Evolutionary conservation across 305 asterid species (phyloP), one percentile per base, ranked within the genome.

Genomic region (Striga hermonthica): DNA sequence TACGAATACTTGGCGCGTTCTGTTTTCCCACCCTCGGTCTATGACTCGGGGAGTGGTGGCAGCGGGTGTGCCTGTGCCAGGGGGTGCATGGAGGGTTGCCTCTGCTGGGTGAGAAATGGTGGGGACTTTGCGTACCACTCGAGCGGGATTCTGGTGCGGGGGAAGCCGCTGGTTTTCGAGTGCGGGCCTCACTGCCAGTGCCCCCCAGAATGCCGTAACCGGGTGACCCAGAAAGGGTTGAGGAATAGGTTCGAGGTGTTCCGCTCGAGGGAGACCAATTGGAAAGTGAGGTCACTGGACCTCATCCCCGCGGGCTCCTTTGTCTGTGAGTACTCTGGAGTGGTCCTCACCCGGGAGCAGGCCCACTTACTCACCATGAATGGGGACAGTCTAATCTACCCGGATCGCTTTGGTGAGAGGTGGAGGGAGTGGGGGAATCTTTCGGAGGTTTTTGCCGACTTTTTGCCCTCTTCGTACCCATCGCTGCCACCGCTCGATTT

Each of bases 381-480:
- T 60, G 95, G 96, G 5, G 95, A 89, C 67, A 75, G 76, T 44
- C 83, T 89, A 70, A 77, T 89, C 22, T 76, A 86, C 70, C 92
- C 95, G 8, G 75, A 80, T 62, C 86, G 95, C 4, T 91, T 91
- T 70, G 67, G 78, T n/a, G 89, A 83, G 9, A 87, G 92, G 68
- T 91, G 98, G 98, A 83, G 79, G 38, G 96, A 91, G 68, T 91
- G 98, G 98, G 98, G 97, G 3, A 84, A 91, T 74, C 76, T 91
- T 57, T 75, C 97, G 2, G 88, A 80, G 45, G 72, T 89, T 12
- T 87, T 75, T 57, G 16, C 95, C 3, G 86, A 89, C 56, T 85
- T 81, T 76, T 79, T 79, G 40, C 76, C 76, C 44, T 95, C 98
- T 14, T 43, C 84, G 9, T 68, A 70, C 76, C 96, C 98, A 28